Percentiles rank a stretch among this genome's conserved stretches.
These are phyloP conservation scores for Lodderomyces theae DNA, from an alignment of 1,139 yeast genomes.

Conservation along the genomic window DNA sequence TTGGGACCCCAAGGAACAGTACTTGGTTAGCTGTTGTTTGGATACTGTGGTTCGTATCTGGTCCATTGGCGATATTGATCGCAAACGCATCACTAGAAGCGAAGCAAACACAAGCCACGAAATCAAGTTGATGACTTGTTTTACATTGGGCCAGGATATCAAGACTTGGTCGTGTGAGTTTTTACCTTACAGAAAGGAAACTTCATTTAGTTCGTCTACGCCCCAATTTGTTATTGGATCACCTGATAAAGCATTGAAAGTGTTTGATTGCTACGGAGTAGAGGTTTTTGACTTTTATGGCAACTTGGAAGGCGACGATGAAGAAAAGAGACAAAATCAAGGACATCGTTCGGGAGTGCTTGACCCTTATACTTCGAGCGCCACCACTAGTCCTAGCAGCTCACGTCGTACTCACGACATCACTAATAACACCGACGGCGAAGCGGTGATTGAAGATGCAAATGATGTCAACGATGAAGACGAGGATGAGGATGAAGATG, in stretches of 20 bases:
- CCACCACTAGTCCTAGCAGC: background rate
- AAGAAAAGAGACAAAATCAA: constrained; percentile 3
- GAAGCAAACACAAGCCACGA: constrained; percentile 10
- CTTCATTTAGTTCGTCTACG: constrained; percentile 21
- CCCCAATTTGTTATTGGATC: constrained; percentile 70
- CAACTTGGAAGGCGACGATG: constrained; percentile 30
- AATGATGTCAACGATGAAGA: constrained; percentile 21
- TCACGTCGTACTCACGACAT: background rate
- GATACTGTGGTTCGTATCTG: constrained; percentile 69
- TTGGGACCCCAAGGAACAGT: constrained; percentile 74
- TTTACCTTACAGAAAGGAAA: constrained; percentile 43
- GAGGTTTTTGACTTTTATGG: constrained; percentile 46
- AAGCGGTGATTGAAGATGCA: background rate
- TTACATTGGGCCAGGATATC: constrained; percentile 40
- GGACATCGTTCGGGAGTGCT: background rate
- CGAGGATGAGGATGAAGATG: background rate
- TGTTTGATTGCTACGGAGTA: constrained; percentile 51
- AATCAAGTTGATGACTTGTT: constrained; percentile 30
- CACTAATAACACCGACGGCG: background rate
- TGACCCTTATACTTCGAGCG: background rate
- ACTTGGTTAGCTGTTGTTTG: constrained; percentile 63
- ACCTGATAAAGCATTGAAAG: constrained; percentile 69
- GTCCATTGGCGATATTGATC: constrained; percentile 44
- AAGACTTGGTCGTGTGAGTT: constrained; percentile 71
- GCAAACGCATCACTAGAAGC: constrained; percentile 18